Evolutionary conservation across 139 green algal species (phyloP).

Genomic region (Chlorella sorokiniana): DNA sequence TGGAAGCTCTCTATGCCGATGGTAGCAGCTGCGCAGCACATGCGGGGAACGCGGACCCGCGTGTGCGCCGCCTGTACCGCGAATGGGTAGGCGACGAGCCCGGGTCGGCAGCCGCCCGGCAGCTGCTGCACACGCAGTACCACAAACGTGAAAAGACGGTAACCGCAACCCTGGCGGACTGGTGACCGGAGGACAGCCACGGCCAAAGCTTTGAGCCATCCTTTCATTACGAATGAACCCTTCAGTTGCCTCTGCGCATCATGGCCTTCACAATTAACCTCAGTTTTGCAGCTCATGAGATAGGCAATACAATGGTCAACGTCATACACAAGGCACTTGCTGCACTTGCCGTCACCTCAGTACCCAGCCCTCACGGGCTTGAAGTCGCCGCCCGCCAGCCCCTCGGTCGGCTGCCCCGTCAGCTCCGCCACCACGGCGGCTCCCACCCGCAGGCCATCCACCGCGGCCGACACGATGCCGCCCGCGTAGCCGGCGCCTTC

Average conservation of each 20-base stretch:
- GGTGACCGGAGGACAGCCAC: slow-evolving; percentile 51
- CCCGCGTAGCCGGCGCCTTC: slow-evolving; percentile 88
- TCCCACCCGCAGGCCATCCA: slow-evolving; percentile 74
- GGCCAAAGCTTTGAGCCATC: background rate
- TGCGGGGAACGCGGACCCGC: slow-evolving; percentile 17
- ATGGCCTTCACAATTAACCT: too few species aligned
- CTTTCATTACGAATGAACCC: too few species aligned
- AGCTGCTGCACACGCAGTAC: slow-evolving; percentile 80
- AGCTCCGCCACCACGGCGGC: slow-evolving; percentile 40
- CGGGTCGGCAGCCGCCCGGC: slow-evolving; percentile 38
- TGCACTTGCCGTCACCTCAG: background rate
- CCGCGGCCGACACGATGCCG: slow-evolving; percentile 83
- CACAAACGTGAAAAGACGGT: slow-evolving; percentile 70
- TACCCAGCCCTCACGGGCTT: slow-evolving; percentile 9
- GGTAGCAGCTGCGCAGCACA: background rate
- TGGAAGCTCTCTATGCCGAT: slow-evolving; percentile 65
- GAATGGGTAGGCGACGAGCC: slow-evolving; percentile 38
- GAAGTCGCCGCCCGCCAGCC: background rate
- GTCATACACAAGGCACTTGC: too few species aligned
- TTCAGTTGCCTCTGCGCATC: too few species aligned
- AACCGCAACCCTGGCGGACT: slow-evolving; percentile 51
- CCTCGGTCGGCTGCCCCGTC: background rate
- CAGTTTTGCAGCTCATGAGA: background rate
- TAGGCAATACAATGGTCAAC: too few species aligned
- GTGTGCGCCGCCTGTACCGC: slow-evolving; percentile 62